Base-by-base conservation (phyloP, 2,329 filamentous ascomycete genomes). In the Claviceps spartinae region DNA sequence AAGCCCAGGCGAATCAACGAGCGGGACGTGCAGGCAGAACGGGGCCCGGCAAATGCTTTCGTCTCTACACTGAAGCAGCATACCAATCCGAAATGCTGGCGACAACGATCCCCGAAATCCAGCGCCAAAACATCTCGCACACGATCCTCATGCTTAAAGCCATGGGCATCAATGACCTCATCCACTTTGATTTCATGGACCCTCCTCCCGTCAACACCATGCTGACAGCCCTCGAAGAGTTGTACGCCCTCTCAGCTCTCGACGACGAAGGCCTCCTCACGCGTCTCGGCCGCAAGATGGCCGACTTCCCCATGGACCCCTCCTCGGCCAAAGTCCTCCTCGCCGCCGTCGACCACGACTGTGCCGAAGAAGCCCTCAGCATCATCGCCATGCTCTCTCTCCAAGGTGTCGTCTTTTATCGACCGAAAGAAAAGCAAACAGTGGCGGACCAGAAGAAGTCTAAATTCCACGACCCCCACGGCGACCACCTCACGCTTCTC, bases 141-240 rank as follows among this genome's bases (percentile, higher is more conserved):
- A 96, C 91, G 0, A 97, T 98, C 66, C 77, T 98, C 47, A 95
- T 96, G 86, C 78, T 98, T 49, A 98, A 98, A 66, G 93, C 93
- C 0, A 97, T 98, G 89, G 93, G 94, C 3, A 97, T 98, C 67
- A 97, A 98, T 63, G 93, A 98, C 63, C 74, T 98, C 1, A 76
- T 98, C 13, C 89, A 95, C 63, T 98, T 98, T 62, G 91, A 97
- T 69, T 98, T 98, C 62, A 97, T 98, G 91, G 93, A 98, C 62
- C 90, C 93, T 0, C 93, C 93, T 0, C 93, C 93, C 0, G 93
- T 93, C 34, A 96, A 97, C 62, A 97, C 93, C 13, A 96, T 97
- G 88, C 78, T 98, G 57, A 95, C 89, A 48, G 93, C 93, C 0
- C 73, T 98, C 3, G 94, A 98, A 69, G 93, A 97, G 64, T 75